Conservation (phyloP, 1,139 yeast species). For the Yamadazyma dendronema region DNA sequence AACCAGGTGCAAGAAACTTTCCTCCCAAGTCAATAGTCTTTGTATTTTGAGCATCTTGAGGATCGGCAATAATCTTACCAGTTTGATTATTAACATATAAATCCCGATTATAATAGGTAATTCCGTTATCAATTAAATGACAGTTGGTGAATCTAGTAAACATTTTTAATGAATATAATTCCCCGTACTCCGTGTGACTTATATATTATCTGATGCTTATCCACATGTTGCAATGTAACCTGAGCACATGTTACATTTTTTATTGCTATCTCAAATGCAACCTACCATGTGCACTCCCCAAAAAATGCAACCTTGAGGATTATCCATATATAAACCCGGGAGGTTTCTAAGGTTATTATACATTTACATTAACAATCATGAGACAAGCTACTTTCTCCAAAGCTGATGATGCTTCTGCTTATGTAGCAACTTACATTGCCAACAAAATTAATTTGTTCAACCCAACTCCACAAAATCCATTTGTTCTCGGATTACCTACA, state of each 20-base stretch:
- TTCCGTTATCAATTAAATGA: constrained; percentile 51
- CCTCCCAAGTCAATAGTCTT: constrained; percentile 48
- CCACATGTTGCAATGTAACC: constrained; percentile 4
- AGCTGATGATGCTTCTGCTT: constrained; percentile 46
- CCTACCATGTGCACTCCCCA: background rate
- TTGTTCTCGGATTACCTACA: constrained; percentile 62
- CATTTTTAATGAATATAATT: background rate
- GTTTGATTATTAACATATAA: constrained; percentile 45
- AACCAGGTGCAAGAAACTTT: constrained; percentile 55
- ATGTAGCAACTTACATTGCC: constrained; percentile 50
- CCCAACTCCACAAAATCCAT: constrained; percentile 51
- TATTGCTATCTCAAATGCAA: background rate
- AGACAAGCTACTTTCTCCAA: constrained; percentile 41
- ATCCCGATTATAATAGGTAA: constrained; percentile 36
- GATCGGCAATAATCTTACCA: constrained; percentile 39
- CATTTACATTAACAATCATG: too few relatives aligned
- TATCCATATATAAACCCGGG: too few relatives aligned
- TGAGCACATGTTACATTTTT: background rate
- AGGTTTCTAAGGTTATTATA: too few relatives aligned
- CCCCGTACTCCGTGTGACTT: too few relatives aligned
- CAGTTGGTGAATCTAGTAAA: constrained; percentile 46
- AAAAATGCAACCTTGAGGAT: background rate
- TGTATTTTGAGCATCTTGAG: constrained; percentile 18
- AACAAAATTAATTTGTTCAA: constrained; percentile 41
- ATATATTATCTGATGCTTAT: too few relatives aligned